Percentiles rank a stretch among this genome's conserved stretches.
Evolutionary conservation across 495 filamentous ascomycete genomes (phyloP).

Genomic region (Astrocystis sublimbata): DNA sequence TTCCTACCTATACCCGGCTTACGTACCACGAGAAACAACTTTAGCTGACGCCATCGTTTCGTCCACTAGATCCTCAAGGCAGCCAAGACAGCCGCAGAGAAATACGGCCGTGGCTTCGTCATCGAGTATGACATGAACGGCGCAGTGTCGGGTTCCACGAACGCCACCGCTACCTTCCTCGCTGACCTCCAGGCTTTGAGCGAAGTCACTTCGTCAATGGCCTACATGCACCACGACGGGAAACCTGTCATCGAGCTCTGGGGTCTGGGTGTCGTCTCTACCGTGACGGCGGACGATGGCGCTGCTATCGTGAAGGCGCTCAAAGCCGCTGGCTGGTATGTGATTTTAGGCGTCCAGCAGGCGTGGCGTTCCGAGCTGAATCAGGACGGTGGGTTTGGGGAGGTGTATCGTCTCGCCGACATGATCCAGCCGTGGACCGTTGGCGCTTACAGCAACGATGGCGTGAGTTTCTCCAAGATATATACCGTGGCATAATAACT

Average conservation of each 20-base stretch:
- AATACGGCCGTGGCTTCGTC: slow-evolving; percentile 34
- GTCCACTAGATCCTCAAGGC: slow-evolving; percentile 26
- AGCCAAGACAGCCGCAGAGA: slow-evolving; percentile 30
- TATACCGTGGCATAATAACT: no score
- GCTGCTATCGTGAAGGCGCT: slow-evolving; percentile 30
- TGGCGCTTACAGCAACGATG: slow-evolving; percentile 27
- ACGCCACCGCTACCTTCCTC: slow-evolving; percentile 24
- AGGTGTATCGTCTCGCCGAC: slow-evolving; percentile 32
- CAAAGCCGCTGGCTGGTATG: slow-evolving; percentile 31
- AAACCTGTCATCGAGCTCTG: slow-evolving; percentile 36
- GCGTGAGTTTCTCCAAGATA: no score
- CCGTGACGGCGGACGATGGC: slow-evolving; percentile 29
- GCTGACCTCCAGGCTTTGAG: slow-evolving; percentile 26
- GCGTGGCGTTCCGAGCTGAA: slow-evolving; percentile 32
- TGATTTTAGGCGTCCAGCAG: slow-evolving; percentile 31
- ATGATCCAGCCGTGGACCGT: slow-evolving; percentile 38
- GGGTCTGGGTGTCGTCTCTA: slow-evolving; percentile 30
- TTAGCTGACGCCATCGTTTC: no score
- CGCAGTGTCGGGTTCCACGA: slow-evolving; percentile 22
- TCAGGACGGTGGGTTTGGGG: slow-evolving; percentile 24
- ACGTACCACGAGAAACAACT: not conserved
- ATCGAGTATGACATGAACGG: slow-evolving; percentile 37
- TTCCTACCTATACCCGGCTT: no score
- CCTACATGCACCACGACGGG: slow-evolving; percentile 36
- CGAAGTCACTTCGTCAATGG: slow-evolving; percentile 28